Evolutionary conservation across 805 yeast genomes (phyloP).

Genomic region (Candida boleticola): DNA sequence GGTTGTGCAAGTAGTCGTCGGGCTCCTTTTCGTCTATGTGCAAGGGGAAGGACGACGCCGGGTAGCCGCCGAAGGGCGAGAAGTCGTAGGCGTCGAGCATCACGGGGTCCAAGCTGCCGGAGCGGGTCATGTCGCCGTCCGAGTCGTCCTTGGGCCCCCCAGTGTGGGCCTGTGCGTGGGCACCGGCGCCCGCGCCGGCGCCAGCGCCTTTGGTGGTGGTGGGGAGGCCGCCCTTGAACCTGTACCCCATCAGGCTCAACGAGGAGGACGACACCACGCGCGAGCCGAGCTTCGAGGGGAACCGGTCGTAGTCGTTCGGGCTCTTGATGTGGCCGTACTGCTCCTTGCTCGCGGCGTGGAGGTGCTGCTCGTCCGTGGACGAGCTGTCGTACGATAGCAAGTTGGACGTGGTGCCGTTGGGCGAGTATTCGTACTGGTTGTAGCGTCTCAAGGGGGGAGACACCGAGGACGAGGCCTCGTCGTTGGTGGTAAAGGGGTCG

Average conservation of each 20-base stretch:
- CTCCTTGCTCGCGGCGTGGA: not conserved
- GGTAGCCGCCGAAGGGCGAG: slow-evolving; percentile 95
- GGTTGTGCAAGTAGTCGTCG: slow-evolving; percentile 94
- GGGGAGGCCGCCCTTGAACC: not conserved
- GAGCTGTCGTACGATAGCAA: slow-evolving; percentile 21
- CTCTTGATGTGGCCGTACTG: not conserved
- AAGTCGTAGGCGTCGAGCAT: slow-evolving; percentile 42
- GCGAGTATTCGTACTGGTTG: slow-evolving; percentile 21
- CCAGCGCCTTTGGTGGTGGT: not conserved
- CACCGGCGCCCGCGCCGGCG: not conserved
- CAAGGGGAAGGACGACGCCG: slow-evolving; percentile 90
- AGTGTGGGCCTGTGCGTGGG: not conserved
- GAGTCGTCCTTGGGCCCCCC: not conserved
- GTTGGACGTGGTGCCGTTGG: slow-evolving; percentile 38
- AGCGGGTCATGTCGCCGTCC: not conserved
- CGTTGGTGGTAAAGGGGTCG: not conserved
- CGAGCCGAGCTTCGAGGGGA: slow-evolving; percentile 5
- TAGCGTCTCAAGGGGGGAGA: not conserved
- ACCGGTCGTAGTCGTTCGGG: slow-evolving; percentile 4
- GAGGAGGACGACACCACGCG: slow-evolving; percentile 4
- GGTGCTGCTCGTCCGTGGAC: not conserved
- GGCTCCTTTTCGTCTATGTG: slow-evolving; percentile 90
- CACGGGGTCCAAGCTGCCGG: not conserved
- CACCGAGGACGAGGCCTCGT: not conserved
- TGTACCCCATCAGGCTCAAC: slow-evolving; percentile 1